Conservation (phyloP, 1,284 basidiomycete genomes). For the Mycena citricolor region DNA sequence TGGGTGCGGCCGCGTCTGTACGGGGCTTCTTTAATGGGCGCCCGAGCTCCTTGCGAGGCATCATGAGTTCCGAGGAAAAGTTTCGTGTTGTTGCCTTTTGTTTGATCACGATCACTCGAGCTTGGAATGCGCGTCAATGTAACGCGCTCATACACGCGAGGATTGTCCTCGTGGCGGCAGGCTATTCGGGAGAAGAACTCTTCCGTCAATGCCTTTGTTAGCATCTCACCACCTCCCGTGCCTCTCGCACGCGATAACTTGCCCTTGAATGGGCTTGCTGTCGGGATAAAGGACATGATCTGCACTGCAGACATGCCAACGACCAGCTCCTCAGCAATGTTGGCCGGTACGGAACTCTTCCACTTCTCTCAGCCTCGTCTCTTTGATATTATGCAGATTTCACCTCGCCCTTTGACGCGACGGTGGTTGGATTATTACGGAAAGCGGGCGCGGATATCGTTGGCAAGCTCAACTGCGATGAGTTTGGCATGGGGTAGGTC, state of each 20-base stretch:
- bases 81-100: conserved; percentile 9
- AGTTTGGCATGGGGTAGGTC: conserved; percentile 95
- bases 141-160: conserved; percentile 13
- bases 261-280: conserved; percentile 41
- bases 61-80: conserved; percentile 24
- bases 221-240: conserved; percentile 20
- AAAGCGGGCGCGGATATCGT: conserved; percentile 70
- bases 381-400: conserved; percentile 53
- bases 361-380: conserved; percentile 9
- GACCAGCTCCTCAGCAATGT: conserved; percentile 77
- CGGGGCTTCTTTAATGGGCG: conserved; percentile 31
- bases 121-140: conserved; percentile 17
- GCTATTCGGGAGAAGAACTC: conserved; percentile 37
- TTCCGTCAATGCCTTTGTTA: conserved; percentile 54
- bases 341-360: conserved; percentile 65
- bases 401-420: conserved; percentile 83
- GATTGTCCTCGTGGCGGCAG: conserved; percentile 24
- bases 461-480: conserved; percentile 95
- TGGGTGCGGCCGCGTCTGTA: conserved; percentile 22
- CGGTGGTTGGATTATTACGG: conserved; percentile 70
- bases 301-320: conserved; percentile 69
- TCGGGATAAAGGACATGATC: conserved; percentile 89
- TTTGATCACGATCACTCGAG: no score
- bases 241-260: conserved; percentile 11
- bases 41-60: conserved; percentile 21